Evolutionary conservation across 2,329 filamentous ascomycete genomes (phyloP), one percentile per base, ranked within the genome.

Genomic region (Cadophora luteo-olivacea): DNA sequence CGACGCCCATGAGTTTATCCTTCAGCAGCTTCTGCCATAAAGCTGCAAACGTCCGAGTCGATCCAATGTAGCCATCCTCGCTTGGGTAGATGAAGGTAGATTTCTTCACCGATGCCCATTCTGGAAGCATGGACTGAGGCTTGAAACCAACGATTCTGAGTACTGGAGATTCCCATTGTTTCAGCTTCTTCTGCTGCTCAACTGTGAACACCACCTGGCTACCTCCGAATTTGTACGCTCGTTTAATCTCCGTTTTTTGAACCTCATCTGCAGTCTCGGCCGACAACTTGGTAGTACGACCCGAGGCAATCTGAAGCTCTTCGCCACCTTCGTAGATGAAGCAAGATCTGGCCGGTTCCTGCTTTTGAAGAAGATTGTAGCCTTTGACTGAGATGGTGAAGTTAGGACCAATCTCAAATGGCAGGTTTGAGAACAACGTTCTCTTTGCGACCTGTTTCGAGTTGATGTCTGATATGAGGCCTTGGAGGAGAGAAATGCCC

Each of bases 81-180:
- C 91, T 96, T 0, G 96, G 96, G 76, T 97, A 98, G 68, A 99
- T 92, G 79, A 97, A 99, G 0, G 89, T 93, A 0, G 94, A 92
- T 74, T 94, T 94, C 77, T 92, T 93, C 61, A 92, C 85, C 41
- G 92, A 94, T 1, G 93, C 92, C 94, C 95, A 97, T 22, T 91
- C 84, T 0, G 92, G 92, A 1, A 97, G 83, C 75, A 87, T 82
- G 1, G 87, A 87, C 33, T 92, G 84, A 7, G 93, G 89, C 78
- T 98, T 99, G 85, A 99, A 99, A 6, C 96, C 96, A 67, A 99
- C 91, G 72, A 99, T 91, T 5, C 94, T 90, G 67, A 99, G 91
- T 14, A 92, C 84, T 0, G 93, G 92, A 1, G 91, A 85, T 2
- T 94, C 95, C 75, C 97, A 97, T 72, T 92, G 84, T 70, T 90